phyloP scores from a whole-genome alignment of 2,329 filamentous ascomycete genomes.

The Lomentospora prolificans region DNA sequence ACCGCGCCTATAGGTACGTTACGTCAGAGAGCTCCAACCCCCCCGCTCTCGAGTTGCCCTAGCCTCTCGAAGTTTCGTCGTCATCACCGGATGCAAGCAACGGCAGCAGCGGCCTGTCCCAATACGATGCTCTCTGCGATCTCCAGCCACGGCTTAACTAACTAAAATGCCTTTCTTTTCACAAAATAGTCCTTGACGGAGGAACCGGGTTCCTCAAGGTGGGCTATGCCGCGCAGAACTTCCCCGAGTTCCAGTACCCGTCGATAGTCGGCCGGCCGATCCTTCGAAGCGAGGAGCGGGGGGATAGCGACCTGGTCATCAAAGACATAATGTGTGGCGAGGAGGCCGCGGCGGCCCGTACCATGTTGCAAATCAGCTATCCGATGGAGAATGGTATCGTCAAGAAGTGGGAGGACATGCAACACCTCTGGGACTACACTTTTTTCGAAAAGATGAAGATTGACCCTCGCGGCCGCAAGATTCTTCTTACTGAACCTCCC shows the following conservation, averaged over 20 bases:
- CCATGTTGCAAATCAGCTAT: constrained; percentile 97
- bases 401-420: constrained; percentile 99
- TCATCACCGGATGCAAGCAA: too few species aligned
- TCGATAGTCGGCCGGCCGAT: constrained; percentile 98
- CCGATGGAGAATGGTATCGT: constrained; percentile 99
- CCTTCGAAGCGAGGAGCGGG: constrained; percentile 84
- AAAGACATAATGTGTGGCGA: constrained; percentile 99
- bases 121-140: not conserved
- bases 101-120: not conserved
- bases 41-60: constrained; percentile 8
- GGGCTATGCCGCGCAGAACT: constrained; percentile 98
- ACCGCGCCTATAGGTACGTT: constrained; percentile 8
- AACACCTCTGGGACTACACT: constrained; percentile 98
- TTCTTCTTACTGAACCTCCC: constrained; percentile 90
- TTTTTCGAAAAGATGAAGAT: constrained; percentile 96
- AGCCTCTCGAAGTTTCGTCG: constrained; percentile 14
- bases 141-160: constrained; percentile 1
- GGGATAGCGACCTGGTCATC: constrained; percentile 52
- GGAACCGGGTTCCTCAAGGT: constrained; percentile 99
- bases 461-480: constrained; percentile 86
- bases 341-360: constrained; percentile 88
- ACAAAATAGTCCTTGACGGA: constrained; percentile 80
- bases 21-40: constrained; percentile 5
- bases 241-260: constrained; percentile 96
- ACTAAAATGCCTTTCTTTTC: constrained; percentile 10